A percentile compares a stretch with the other conserved stretches of the same genome.
Conservation (phyloP, 768 basidiomycete species). For the Hericium rajendrae region DNA sequence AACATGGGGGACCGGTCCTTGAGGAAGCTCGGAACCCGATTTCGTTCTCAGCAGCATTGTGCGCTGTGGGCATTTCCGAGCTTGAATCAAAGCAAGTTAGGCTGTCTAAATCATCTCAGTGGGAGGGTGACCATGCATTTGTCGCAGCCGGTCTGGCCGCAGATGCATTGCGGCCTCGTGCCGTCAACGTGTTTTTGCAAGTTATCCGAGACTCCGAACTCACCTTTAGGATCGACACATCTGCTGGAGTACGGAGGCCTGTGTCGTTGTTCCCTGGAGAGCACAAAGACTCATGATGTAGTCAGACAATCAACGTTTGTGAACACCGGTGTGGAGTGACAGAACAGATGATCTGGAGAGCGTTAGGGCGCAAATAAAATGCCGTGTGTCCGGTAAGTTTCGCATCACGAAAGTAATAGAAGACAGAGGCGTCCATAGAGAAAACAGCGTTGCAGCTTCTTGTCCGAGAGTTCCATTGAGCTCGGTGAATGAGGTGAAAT, state of each 20-base stretch:
- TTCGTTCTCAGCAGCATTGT: slow-evolving; percentile 6
- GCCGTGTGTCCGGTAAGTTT: too few species aligned
- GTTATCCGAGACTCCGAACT: not conserved
- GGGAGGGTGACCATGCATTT: not conserved
- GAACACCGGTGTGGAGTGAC: too few species aligned
- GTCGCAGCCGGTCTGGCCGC: not conserved
- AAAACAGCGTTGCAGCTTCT: not conserved
- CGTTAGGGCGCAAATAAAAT: too few species aligned
- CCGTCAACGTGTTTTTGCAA: not conserved
- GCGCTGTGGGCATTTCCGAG: not conserved
- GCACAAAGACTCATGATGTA: too few species aligned
- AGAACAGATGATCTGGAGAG: too few species aligned
- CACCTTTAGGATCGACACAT: not conserved
- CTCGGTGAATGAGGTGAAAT: not conserved
- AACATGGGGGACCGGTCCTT: not conserved
- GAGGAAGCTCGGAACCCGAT: slow-evolving; percentile 7
- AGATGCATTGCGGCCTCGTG: not conserved
- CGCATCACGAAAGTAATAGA: not conserved
- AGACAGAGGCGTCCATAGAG: not conserved
- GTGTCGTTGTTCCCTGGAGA: too few species aligned
- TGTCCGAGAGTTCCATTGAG: not conserved
- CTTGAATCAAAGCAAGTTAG: not conserved
- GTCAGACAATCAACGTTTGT: too few species aligned
- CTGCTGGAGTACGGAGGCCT: not conserved
- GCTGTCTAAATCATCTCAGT: not conserved